A percentile compares a stretch with the other conserved stretches of the same genome.
phyloP scores from a whole-genome alignment of 2,329 filamentous ascomycete genomes.

The Talaromyces albobiverticillius region DNA sequence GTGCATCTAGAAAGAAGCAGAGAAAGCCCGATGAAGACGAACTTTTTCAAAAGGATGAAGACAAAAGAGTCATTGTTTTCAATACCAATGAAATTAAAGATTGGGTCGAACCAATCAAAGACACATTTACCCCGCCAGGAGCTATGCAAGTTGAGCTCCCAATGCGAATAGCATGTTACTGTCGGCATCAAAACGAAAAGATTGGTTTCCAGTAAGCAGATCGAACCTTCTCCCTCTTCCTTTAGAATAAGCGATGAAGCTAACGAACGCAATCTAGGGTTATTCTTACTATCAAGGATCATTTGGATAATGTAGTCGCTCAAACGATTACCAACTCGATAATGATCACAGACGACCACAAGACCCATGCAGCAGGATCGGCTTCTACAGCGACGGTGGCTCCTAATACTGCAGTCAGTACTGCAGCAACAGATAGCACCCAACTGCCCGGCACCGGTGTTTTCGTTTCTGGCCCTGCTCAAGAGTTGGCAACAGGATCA shows the following conservation, averaged over 20 bases:
- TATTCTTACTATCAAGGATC: constrained; percentile 91
- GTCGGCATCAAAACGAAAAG: constrained; percentile 92
- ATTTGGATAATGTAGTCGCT: constrained; percentile 69
- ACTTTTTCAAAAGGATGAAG: constrained; percentile 76
- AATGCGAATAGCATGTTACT: constrained; percentile 97
- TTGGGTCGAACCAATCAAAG: constrained; percentile 64
- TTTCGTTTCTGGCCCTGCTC: constrained; percentile 36
- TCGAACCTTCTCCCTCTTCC: constrained; percentile 1
- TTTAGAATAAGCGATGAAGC: not conserved
- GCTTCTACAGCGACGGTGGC: constrained; percentile 32
- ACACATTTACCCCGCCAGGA: constrained; percentile 48
- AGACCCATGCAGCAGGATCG: constrained; percentile 64
- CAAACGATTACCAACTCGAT: constrained; percentile 85
- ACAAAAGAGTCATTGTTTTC: constrained; percentile 81
- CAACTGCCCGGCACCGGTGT: constrained; percentile 43
- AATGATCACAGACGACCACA: constrained; percentile 98
- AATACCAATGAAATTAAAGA: constrained; percentile 86
- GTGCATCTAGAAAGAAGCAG: constrained; percentile 86
- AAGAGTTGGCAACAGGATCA: constrained; percentile 30
- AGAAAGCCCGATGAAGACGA: constrained; percentile 93
- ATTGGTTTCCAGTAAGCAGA: constrained; percentile 66
- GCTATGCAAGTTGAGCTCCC: constrained; percentile 78
- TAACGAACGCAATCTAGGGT: constrained; percentile 51
- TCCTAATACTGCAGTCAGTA: constrained; percentile 32
- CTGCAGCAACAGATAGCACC: constrained; percentile 35